Evolutionary conservation across 352 stramenopile species (phyloP), one percentile per base, ranked within the genome.

Genomic region (Globisporangium takayamanum): DNA sequence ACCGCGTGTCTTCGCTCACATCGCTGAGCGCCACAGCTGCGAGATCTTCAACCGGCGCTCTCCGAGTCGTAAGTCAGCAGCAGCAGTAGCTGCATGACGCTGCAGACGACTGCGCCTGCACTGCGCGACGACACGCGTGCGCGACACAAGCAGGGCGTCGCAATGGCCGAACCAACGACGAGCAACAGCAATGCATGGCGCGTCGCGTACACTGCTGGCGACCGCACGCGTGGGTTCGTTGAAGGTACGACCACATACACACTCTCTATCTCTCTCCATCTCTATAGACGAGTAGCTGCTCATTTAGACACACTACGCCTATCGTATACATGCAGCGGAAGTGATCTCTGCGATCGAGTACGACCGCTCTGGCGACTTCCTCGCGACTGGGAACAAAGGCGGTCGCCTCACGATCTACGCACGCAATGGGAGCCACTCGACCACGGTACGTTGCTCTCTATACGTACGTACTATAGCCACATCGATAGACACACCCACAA

Each of bases 281-380:
- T 10, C 33, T 39, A 39, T 12, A 14, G 33, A 10, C 28, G 28
- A 6, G 28, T 39, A 39, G 0, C 10, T 14, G 33, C 33, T 10
- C 33, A 39, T 12, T 12, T 1, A 12, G 5, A 10, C 10, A 12
- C 10, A 39, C 33, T 5, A 39, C 10, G 33, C 33, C 6, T 39
- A 39, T 7, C 33, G 10, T 39, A 10, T 5, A 39, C 7, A 10
- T 1, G 7, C 46, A 93, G 94, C 89, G 42, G 95, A 98, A 50
- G 90, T 98, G 50, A 92, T 98, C 62, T 97, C 94, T 26, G 89
- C 93, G 5, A 94, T 98, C 47, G 89, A 98, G 62, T 98, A 98
- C 66, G 90, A 98, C 61, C 73, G 73, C 20, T 87, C 76, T 16
- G 95, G 95, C 50, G 79, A 97, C 30, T 97, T 94, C 67, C 60